phyloP scores from a whole-genome alignment of 1,284 basidiomycete species.

The Thelephora terrestris region DNA sequence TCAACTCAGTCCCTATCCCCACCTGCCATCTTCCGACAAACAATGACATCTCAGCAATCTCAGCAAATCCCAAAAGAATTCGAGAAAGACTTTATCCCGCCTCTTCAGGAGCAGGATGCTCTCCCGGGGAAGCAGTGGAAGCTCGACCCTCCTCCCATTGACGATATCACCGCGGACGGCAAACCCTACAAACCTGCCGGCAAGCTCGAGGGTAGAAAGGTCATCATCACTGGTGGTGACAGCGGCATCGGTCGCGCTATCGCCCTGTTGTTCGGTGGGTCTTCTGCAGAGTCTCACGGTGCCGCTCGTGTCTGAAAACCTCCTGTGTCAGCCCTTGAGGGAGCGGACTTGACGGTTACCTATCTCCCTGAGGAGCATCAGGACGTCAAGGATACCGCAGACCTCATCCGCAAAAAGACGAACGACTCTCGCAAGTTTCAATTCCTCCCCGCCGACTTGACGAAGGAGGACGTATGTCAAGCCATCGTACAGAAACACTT shows the following conservation, averaged over 20 bases:
- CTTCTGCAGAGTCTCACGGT: not conserved
- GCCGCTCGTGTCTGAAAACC: not conserved
- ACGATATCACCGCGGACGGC: conserved; percentile 41
- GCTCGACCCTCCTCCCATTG: conserved; percentile 32
- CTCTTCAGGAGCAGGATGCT: conserved; percentile 19
- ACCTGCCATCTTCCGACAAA: no score
- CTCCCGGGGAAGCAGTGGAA: conserved; percentile 19
- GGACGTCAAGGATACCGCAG: conserved; percentile 31
- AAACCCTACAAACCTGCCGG: conserved; percentile 28
- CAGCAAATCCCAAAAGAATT: conserved; percentile 21
- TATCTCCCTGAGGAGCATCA: conserved; percentile 39
- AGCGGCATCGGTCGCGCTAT: conserved; percentile 35
- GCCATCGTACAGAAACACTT: conserved; percentile 35
- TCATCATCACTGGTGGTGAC: conserved; percentile 41
- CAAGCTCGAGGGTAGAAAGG: conserved; percentile 37
- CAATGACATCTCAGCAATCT: not conserved
- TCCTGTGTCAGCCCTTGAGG: conserved; percentile 36
- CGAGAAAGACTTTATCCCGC: conserved; percentile 22
- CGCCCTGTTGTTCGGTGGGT: conserved; percentile 27
- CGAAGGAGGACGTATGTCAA: conserved; percentile 32
- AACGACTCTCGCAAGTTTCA: conserved; percentile 30
- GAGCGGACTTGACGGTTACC: conserved; percentile 43
- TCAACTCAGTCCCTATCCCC: no score
- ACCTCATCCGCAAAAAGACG: conserved; percentile 31
- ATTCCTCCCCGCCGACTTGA: conserved; percentile 32